Evolutionary conservation across 1,284 basidiomycete genomes (phyloP), one percentile per base, ranked within the genome.

Genomic region (Trametes pubescens): DNA sequence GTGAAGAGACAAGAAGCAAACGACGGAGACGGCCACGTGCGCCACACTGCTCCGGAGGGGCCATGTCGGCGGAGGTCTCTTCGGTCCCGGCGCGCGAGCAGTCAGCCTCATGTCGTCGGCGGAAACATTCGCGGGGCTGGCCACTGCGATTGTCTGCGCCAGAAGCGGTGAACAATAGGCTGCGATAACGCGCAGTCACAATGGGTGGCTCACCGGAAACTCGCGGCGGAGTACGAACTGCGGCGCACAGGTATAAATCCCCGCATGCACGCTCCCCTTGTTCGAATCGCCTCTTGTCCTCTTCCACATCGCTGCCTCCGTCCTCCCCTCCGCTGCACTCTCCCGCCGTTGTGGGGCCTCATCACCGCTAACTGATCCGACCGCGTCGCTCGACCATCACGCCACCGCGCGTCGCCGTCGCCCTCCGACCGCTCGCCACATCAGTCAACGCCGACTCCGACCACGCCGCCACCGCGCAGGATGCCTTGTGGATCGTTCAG

Each of bases 161-260:
- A 56, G 40, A 51, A 51, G 52, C 21, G 13, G 29, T 18, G 53
- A 29, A 56, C 47, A 51, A 56, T 44, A 56, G 22, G 53, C 37
- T 22, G 34, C 44, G 21, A 40, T 44, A 16, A 21, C 14, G 49
- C 22, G 5, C 35, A n/a, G 37, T 35, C 60, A 48, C 53, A 44
- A 56, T 35, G 38, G 38, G n/a, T 8, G 48, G 60, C 54, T 56
- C 13, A 51, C 60, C 53, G 60, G 60, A 38, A 51, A 44, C 11
- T 43, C 29, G 54, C 60, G 53, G 60, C 60, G 60, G 60, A 61
- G 60, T 61, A 47, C 38, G 60, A 61, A 61, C 40, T 51, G 60
- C 53, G 51, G 43, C 34, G 43, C 51, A 13, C 40, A 18, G 40
- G 47, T 40, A 61, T 56, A 61, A 29, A 61, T 46, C 37, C 9